Evolutionary conservation across 768 basidiomycete genomes (phyloP).

Genomic region (Mycena belliarum): DNA sequence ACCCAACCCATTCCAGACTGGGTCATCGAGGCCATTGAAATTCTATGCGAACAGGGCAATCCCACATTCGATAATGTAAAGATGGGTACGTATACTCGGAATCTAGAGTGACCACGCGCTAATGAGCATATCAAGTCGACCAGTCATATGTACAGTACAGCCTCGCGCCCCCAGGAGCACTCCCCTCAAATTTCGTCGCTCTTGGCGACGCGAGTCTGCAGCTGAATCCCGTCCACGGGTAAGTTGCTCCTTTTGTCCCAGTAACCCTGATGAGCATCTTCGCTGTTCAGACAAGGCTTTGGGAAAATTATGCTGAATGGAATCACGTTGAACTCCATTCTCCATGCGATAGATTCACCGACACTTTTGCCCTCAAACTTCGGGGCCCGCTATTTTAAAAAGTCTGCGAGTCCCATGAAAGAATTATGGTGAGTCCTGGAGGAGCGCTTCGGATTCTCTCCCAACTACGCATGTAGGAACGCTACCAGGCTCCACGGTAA

Average conservation of each 20-base stretch:
- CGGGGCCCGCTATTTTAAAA: conserved; percentile 5
- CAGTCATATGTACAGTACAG: conserved; percentile 22
- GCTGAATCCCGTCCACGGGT: conserved; percentile 25
- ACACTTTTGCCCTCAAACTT: background rate
- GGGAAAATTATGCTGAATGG: conserved; percentile 25
- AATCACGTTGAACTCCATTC: conserved; percentile 20
- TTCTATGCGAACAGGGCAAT: conserved; percentile 2
- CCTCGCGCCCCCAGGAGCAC: background rate
- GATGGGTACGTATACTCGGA: background rate
- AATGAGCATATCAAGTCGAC: background rate
- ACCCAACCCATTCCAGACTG: background rate
- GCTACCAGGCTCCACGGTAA: conserved; percentile 18
- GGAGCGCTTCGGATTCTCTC: no score
- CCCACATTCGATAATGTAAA: conserved; percentile 6
- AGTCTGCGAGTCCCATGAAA: background rate
- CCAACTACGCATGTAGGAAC: background rate
- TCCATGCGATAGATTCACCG: background rate
- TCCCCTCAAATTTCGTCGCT: conserved; percentile 23
- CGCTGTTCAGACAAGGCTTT: conserved; percentile 20
- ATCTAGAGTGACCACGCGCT: background rate
- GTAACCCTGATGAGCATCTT: background rate
- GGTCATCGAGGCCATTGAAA: conserved; percentile 6
- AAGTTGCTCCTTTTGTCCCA: background rate
- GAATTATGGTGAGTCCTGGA: conserved; percentile 8
- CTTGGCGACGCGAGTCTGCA: conserved; percentile 24